These are phyloP conservation scores for Tetrapisispora pingtungensis DNA, from an alignment of 805 yeast genomes.

Conservation along the genomic window DNA sequence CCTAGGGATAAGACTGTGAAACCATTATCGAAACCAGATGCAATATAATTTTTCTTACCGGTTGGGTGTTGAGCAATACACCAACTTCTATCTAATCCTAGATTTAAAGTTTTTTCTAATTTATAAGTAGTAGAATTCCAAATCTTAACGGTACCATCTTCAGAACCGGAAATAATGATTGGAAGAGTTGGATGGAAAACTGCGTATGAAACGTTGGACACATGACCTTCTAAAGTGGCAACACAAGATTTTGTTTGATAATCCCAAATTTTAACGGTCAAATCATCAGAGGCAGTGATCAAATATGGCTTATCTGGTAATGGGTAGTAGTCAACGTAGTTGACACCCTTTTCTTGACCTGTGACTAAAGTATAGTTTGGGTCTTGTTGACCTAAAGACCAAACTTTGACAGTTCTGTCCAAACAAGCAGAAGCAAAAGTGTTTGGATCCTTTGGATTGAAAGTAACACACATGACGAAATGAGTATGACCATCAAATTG, in stretches of 20 bases:
- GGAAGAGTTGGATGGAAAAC: conserved; percentile 98
- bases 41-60: conserved; percentile 60
- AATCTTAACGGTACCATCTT: conserved; percentile 85
- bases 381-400: conserved; percentile 81
- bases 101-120: conserved; percentile 82
- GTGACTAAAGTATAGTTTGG: conserved; percentile 91
- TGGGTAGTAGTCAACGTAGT: conserved; percentile 94
- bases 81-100: conserved; percentile 95
- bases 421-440: conserved; percentile 96
- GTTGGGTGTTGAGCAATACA: conserved; percentile 68
- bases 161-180: conserved; percentile 88
- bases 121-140: conserved; percentile 95
- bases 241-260: conserved; percentile 94
- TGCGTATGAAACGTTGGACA: conserved; percentile 92
- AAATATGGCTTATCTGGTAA: conserved; percentile 95
- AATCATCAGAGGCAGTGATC: conserved; percentile 85
- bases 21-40: conserved; percentile 94
- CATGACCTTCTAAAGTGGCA: conserved; percentile 88
- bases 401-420: conserved; percentile 91
- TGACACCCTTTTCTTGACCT: conserved; percentile 88
- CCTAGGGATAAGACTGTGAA: conserved; percentile 82
- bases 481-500: conserved; percentile 93
- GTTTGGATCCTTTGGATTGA: conserved; percentile 95
- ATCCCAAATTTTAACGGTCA: conserved; percentile 86
- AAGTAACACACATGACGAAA: conserved; percentile 86